These are phyloP conservation scores for Auriscalpium microsporum DNA, from an alignment of 768 basidiomycete genomes.

Conservation along the genomic window DNA sequence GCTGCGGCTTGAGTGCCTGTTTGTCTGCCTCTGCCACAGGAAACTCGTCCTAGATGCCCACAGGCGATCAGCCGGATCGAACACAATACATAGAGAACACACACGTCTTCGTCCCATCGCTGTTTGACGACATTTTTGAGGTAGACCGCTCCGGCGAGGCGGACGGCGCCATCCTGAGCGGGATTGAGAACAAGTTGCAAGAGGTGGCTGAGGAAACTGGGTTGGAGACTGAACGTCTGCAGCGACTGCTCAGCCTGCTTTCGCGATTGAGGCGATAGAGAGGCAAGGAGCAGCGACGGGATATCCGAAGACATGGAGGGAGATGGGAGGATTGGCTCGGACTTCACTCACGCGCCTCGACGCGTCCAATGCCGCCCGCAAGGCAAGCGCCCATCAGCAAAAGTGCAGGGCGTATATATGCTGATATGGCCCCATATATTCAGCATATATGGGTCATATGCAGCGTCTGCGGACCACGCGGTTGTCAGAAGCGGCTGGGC, in stretches of 20 bases:
- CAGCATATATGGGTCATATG: too few species aligned
- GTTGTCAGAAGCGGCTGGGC: too few species aligned
- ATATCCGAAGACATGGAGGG: conserved; percentile 50
- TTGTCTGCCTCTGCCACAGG: conserved; percentile 71
- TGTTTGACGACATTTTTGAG: conserved; percentile 87
- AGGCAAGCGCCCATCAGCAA: too few species aligned
- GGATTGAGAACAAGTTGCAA: conserved; percentile 67
- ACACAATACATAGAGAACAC: conserved; percentile 17
- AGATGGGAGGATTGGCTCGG: background rate
- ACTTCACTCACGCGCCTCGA: too few species aligned
- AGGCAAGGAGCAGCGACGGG: conserved; percentile 60
- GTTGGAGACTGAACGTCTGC: conserved; percentile 53
- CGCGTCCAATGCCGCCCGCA: too few species aligned
- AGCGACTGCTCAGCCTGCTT: conserved; percentile 81
- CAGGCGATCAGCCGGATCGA: background rate
- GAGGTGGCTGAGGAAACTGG: conserved; percentile 73
- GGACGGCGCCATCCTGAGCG: conserved; percentile 55
- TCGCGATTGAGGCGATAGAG: conserved; percentile 57
- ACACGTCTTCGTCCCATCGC: conserved; percentile 76
- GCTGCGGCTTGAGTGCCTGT: conserved; percentile 55
- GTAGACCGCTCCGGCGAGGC: conserved; percentile 82
- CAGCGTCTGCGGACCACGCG: too few species aligned
- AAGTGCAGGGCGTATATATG: too few species aligned
- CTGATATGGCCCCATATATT: too few species aligned
- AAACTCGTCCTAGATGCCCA: conserved; percentile 49